Conservation (phyloP, 176 grass and related monocot genomes). For the Neostapfia colusana region DNA sequence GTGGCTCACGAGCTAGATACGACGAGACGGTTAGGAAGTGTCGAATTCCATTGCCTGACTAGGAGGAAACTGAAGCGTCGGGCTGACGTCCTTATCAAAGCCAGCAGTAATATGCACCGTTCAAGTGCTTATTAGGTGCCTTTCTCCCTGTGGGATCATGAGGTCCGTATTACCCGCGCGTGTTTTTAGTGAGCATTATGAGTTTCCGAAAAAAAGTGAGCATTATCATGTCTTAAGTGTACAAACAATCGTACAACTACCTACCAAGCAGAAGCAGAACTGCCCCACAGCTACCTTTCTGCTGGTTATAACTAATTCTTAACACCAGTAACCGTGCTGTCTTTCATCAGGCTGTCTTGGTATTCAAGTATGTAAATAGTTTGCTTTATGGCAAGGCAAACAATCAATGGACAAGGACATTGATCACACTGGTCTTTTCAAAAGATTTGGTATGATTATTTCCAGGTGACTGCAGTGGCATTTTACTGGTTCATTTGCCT, state of each 20-base stretch:
- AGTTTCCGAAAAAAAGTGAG: too few species aligned
- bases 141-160: slow-evolving; percentile 14
- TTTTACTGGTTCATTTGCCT: background rate
- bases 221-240: slow-evolving; percentile 15
- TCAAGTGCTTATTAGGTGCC: slow-evolving; percentile 20
- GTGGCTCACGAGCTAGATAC: background rate
- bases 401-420: background rate
- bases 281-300: slow-evolving; percentile 16
- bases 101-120: background rate
- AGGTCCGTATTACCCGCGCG: slow-evolving; percentile 23
- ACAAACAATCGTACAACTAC: slow-evolving; percentile 15
- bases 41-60: background rate
- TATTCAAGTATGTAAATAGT: slow-evolving; percentile 26
- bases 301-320: slow-evolving; percentile 35
- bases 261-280: slow-evolving; percentile 15
- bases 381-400: slow-evolving; percentile 11
- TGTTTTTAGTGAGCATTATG: slow-evolving; percentile 22
- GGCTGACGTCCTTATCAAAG: background rate
- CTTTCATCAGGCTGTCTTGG: slow-evolving; percentile 39
- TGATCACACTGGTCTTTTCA: background rate
- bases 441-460: background rate
- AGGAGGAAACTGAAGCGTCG: background rate
- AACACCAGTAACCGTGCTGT: slow-evolving; percentile 30
- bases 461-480: background rate
- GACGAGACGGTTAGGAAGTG: too few species aligned